Percentiles rank a stretch among this genome's conserved stretches.
phyloP scores from a whole-genome alignment of 108 stramenopile genomes.

The Discostella pseudostelligera region DNA sequence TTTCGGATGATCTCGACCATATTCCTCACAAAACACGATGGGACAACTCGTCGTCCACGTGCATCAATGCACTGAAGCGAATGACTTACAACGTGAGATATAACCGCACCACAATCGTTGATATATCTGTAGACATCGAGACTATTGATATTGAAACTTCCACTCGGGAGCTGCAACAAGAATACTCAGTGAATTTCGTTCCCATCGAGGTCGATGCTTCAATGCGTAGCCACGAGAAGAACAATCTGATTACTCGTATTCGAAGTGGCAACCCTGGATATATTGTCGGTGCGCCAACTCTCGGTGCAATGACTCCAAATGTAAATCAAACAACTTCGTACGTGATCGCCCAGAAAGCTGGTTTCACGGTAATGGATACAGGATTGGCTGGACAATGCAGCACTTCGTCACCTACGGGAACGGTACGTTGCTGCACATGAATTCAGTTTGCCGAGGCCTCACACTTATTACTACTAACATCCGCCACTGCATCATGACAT shows the following conservation, averaged over 20 bases:
- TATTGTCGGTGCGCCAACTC: slow-evolving; percentile 44
- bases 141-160: slow-evolving; percentile 17
- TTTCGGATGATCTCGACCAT: slow-evolving; percentile 1
- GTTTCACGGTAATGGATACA: slow-evolving; percentile 43
- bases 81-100: slow-evolving; percentile 33
- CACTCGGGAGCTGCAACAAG: slow-evolving; percentile 24
- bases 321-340: slow-evolving; percentile 13
- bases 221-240: slow-evolving; percentile 17
- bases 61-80: slow-evolving; percentile 37
- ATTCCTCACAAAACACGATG: slow-evolving; percentile 14
- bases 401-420: slow-evolving; percentile 23
- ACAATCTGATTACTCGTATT: slow-evolving; percentile 39
- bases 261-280: slow-evolving; percentile 66
- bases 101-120: slow-evolving; percentile 31
- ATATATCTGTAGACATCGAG: slow-evolving; percentile 24
- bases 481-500: not conserved
- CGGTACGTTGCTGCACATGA: slow-evolving; percentile 9
- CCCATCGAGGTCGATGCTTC: slow-evolving; percentile 10
- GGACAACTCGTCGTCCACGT: slow-evolving; percentile 23
- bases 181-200: slow-evolving; percentile 36
- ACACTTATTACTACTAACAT: not conserved
- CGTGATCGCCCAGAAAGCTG: slow-evolving; percentile 30
- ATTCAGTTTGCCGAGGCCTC: not conserved
- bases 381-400: slow-evolving; percentile 32
- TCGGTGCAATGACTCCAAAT: slow-evolving; percentile 33